phyloP scores from a whole-genome alignment of 2,329 filamentous ascomycete species.

The Tolypocladium endophyticum region DNA sequence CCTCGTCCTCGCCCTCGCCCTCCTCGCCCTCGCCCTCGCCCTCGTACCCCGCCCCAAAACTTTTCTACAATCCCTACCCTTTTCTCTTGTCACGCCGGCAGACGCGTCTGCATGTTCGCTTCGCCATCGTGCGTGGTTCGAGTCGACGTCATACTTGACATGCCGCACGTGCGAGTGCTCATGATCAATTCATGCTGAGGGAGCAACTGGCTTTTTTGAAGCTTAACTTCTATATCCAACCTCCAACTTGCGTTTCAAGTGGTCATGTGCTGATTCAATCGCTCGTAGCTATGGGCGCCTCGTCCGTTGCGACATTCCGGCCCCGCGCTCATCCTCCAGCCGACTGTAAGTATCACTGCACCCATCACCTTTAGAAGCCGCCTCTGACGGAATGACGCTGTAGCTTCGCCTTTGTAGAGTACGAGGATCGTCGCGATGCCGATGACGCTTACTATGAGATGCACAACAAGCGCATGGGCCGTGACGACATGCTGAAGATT shows the following conservation, averaged over 20 bases:
- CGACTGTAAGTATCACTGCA: constrained; percentile 64
- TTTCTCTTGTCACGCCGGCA: constrained; percentile 11
- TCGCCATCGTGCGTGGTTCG: constrained; percentile 13
- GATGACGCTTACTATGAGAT: constrained; percentile 99
- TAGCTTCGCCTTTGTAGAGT: constrained; percentile 96
- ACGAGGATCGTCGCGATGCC: constrained; percentile 94
- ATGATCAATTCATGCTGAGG: constrained; percentile 5
- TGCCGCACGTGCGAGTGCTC: constrained; percentile 8
- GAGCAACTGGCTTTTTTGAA: background rate
- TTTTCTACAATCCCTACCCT: constrained; percentile 10
- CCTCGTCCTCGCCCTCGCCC: constrained; percentile 13
- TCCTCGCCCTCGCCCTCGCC: background rate
- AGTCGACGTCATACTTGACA: constrained; percentile 13
- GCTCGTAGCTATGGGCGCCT: constrained; percentile 79
- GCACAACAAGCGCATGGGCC: constrained; percentile 97
- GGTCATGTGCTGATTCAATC: constrained; percentile 35
- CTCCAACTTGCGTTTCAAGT: constrained; percentile 1
- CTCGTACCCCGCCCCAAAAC: constrained; percentile 2
- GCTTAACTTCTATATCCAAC: background rate
- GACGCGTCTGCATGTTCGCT: constrained; percentile 16
- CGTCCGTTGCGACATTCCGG: constrained; percentile 96
- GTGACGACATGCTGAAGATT: constrained; percentile 94
- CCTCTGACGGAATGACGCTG: background rate
- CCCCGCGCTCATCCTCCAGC: constrained; percentile 84
- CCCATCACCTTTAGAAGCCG: background rate